phyloP scores from a whole-genome alignment of 1,284 basidiomycete species.

The Lentinus polychrous region DNA sequence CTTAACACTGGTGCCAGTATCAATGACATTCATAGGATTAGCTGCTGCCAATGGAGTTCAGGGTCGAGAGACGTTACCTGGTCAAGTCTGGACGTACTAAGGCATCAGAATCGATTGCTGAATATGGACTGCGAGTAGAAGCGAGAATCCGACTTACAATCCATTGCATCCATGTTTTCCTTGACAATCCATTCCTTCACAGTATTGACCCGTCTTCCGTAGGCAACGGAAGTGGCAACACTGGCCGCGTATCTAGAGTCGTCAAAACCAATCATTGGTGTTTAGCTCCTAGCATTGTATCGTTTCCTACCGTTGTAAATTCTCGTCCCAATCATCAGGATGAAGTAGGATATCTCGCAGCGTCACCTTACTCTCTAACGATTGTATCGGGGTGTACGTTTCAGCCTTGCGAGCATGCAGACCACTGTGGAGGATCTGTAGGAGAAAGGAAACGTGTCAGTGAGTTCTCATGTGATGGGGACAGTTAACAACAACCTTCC shows the following conservation, averaged over 20 bases:
- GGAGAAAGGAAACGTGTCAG: neutral
- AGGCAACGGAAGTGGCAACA: conserved; percentile 39
- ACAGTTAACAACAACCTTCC: conserved; percentile 38
- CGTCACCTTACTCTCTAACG: conserved; percentile 40
- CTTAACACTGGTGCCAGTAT: conserved; percentile 26
- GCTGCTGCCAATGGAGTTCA: too few species aligned
- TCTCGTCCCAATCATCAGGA: conserved; percentile 34
- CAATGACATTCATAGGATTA: too few species aligned
- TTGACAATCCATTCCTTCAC: conserved; percentile 40
- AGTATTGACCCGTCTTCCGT: conserved; percentile 38
- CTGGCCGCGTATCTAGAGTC: conserved; percentile 36
- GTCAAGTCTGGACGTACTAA: conserved; percentile 26
- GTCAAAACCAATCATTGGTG: neutral
- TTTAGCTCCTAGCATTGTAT: neutral
- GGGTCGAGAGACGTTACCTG: conserved; percentile 25
- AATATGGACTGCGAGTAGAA: neutral
- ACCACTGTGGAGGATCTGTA: conserved; percentile 38
- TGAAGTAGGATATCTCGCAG: conserved; percentile 35
- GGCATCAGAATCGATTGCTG: too few species aligned
- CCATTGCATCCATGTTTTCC: conserved; percentile 37
- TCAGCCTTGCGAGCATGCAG: conserved; percentile 35
- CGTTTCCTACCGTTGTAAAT: conserved; percentile 31
- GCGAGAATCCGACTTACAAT: conserved; percentile 26
- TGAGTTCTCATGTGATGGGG: too few species aligned
- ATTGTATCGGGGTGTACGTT: conserved; percentile 41